phyloP scores from a whole-genome alignment of 345 rosid genomes.

The Bruguiera gymnorhiza region DNA sequence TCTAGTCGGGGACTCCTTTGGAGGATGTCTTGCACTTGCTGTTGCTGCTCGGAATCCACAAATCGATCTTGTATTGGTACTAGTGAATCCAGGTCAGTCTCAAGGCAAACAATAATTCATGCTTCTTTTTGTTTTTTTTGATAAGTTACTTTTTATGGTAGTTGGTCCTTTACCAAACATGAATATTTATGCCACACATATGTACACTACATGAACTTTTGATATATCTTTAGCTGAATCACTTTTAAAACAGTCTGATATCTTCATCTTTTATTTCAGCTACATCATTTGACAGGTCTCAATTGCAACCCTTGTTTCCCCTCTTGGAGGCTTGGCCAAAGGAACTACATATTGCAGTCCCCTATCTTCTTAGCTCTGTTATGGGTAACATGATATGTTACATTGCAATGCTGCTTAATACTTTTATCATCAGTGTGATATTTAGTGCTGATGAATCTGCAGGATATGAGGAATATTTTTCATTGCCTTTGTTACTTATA shows the following conservation, averaged over 20 bases:
- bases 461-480: no score
- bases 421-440: not conserved
- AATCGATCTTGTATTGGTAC: constrained; percentile 60
- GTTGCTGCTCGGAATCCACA: constrained; percentile 72
- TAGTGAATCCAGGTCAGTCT: constrained; percentile 69
- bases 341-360: constrained; percentile 49
- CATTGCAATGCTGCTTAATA: not conserved
- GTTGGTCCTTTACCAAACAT: no score
- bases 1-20: constrained; percentile 83
- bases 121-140: not conserved
- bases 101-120: constrained; percentile 3
- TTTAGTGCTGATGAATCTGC: not conserved
- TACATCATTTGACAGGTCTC: constrained; percentile 77
- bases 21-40: constrained; percentile 88
- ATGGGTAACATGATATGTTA: constrained; percentile 45
- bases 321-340: constrained; percentile 62
- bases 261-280: constrained; percentile 40
- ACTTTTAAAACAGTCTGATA: constrained; percentile 22
- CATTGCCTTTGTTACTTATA: no score
- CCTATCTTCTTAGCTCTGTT: constrained; percentile 65
- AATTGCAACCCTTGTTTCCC: constrained; percentile 63
- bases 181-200: not conserved
- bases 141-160: not conserved
- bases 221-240: not conserved
- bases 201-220: not conserved